These are phyloP conservation scores for Allium cepa DNA, from an alignment of 106 monocot genomes.

Conservation along the genomic window DNA sequence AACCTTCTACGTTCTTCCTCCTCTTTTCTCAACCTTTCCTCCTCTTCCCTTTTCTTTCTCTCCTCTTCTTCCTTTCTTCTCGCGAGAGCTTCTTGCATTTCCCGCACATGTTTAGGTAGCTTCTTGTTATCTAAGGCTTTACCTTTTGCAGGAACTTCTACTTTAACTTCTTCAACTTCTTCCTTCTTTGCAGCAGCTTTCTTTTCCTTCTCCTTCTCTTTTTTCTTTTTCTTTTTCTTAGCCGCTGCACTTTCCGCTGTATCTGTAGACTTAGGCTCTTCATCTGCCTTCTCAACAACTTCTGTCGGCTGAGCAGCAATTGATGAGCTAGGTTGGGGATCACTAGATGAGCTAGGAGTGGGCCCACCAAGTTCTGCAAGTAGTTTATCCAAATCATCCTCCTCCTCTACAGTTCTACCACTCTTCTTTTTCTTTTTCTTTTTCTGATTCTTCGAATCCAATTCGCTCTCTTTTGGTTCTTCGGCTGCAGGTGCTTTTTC, in stretches of 20 bases:
- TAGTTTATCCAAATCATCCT: conserved; percentile 68
- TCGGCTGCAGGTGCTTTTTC: neutral
- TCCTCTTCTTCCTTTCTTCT: conserved; percentile 77
- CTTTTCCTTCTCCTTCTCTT: conserved; percentile 61
- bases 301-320: conserved; percentile 8
- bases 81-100: conserved; percentile 91
- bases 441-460: conserved; percentile 6
- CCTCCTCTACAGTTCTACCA: conserved; percentile 51
- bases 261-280: conserved; percentile 22
- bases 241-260: conserved; percentile 45
- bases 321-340: conserved; percentile 10
- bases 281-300: conserved; percentile 27
- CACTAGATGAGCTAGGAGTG: conserved; percentile 5
- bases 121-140: conserved; percentile 74
- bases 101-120: conserved; percentile 73
- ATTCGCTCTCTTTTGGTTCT: conserved; percentile 4
- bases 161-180: conserved; percentile 45
- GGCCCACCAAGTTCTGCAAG: conserved; percentile 58
- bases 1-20: conserved; percentile 66
- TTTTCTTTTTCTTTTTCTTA: conserved; percentile 80
- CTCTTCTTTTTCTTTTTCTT: conserved; percentile 45
- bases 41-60: conserved; percentile 76
- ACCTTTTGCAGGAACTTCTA: conserved; percentile 25
- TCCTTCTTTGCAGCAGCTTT: conserved; percentile 30
- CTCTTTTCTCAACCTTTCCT: conserved; percentile 75